Conservation (phyloP, 176 grass and related monocot species). For the Luzula sylvatica region DNA sequence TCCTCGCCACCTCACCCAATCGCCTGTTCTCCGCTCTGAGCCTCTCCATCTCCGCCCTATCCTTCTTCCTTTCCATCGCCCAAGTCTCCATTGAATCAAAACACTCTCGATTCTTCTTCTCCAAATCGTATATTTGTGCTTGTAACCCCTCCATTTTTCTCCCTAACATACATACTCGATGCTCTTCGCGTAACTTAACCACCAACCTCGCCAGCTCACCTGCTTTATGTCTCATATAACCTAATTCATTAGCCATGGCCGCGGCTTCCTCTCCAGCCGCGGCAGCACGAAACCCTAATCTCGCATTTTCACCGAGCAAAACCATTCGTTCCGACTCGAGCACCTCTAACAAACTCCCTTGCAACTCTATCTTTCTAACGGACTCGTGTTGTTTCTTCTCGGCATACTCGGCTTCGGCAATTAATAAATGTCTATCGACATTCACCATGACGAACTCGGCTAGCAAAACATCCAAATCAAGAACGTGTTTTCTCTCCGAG, state of each 20-base stretch:
- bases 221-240: conserved; percentile 57
- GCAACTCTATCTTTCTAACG: conserved; percentile 63
- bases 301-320: conserved; percentile 85
- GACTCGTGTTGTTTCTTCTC: conserved; percentile 33
- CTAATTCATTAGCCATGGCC: conserved; percentile 37
- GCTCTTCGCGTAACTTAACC: conserved; percentile 81
- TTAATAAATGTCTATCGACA: conserved; percentile 46
- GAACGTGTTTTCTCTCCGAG: background rate
- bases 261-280: conserved; percentile 54
- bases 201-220: conserved; percentile 54
- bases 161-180: conserved; percentile 60
- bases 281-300: conserved; percentile 39
- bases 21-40: conserved; percentile 46
- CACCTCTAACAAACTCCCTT: conserved; percentile 85
- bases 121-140: conserved; percentile 66
- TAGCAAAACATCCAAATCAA: conserved; percentile 21
- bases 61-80: conserved; percentile 33
- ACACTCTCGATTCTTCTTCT: conserved; percentile 72
- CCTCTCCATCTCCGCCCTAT: conserved; percentile 30
- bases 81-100: conserved; percentile 38
- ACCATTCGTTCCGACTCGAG: conserved; percentile 88
- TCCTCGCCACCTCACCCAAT: conserved; percentile 22
- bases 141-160: conserved; percentile 72
- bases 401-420: conserved; percentile 28
- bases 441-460: conserved; percentile 50